Evolutionary conservation across 306 rosid species (phyloP).

Genomic region (Ormosia emarginata): DNA sequence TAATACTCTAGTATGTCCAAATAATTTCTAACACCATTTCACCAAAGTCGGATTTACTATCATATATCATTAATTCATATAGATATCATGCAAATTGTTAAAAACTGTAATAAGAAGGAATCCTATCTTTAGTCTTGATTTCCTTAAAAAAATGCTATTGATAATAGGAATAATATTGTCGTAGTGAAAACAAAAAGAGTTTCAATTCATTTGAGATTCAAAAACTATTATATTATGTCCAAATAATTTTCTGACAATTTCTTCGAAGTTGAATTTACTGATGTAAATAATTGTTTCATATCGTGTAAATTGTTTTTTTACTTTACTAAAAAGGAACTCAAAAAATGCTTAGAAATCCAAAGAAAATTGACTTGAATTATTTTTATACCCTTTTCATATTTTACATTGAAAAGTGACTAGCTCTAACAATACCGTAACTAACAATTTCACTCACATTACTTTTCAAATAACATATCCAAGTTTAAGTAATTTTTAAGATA

Average conservation of each 20-base stretch:
- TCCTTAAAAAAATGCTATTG: neutral
- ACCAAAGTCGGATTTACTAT: constrained; percentile 1
- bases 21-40: neutral
- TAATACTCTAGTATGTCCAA: neutral
- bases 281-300: neutral
- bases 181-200: neutral
- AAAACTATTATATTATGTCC: neutral
- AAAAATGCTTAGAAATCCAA: neutral
- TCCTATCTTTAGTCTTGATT: neutral
- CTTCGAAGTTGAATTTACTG: neutral
- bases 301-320: neutral
- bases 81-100: neutral
- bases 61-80: neutral
- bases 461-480: neutral
- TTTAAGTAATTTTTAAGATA: neutral
- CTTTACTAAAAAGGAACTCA: neutral
- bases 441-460: neutral
- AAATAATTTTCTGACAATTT: neutral
- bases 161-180: neutral
- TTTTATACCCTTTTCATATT: neutral
- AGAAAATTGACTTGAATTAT: neutral
- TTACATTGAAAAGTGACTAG: neutral
- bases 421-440: neutral
- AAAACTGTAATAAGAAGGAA: neutral
- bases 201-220: neutral